Base-by-base conservation (phyloP, 1,284 basidiomycete species). In the Trichosporon coremiiforme region DNA sequence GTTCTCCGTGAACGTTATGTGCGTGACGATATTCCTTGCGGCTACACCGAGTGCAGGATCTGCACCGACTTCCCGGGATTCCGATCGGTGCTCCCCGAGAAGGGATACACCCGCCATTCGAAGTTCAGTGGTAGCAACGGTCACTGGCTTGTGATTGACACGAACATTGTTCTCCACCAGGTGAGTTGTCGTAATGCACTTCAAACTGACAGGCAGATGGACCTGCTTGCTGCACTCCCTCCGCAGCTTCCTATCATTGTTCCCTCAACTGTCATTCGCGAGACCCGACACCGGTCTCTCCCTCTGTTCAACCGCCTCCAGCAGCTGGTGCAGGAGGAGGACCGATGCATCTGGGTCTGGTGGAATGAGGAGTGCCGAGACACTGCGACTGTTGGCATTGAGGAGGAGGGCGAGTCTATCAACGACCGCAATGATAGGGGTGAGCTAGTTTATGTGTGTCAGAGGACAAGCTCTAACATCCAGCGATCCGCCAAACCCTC, bases 1-100 rank as follows among this genome's bases (percentile, higher is more conserved):
- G 95, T 98, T 68, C 86, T 98, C n/a, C 88, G 95, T 53, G 96
- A 99, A 84, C 87, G 95, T 73, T 99, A 99, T 83, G 89, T 98
- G 2, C 88, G 97, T 47, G 90, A 94, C 75, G 95, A 98, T 79
- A 91, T 98, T 41, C 88, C 89, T n/a, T 99, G 97, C 80, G 95
- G 95, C 1, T 89, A 94, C 33, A 85, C 88, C 65, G 85, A 85
- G 47, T 98, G 95, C 83, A 82, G 85, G 62, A 80, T 88, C 64
- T 95, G 93, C 74, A 57, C 71, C 68, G 75, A 83, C 17, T 85
- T 83, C 62, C 83, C 85, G 33, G 81, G 83, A 12, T 80, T 75
- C 72, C 74, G 77, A 65, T 75, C 80, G 70, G 85, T 79, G 63
- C 86, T 89, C 25, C 89, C 88, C 55, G 77, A 76, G 25, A 75